phyloP scores from a whole-genome alignment of 257 asterid species.

The Echites panduratus region DNA sequence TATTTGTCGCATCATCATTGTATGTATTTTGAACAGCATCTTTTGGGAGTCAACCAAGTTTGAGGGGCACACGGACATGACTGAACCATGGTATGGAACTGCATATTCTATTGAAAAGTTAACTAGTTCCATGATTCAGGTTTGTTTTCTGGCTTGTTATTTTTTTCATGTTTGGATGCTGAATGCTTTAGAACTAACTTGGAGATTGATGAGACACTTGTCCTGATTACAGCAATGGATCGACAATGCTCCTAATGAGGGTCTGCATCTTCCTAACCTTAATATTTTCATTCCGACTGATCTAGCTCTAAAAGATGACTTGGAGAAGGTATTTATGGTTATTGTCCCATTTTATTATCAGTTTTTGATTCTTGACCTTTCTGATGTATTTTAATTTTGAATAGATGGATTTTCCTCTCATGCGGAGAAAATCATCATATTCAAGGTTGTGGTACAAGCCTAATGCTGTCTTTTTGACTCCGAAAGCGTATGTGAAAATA shows the following conservation, averaged over 20 bases:
- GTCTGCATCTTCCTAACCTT: slow-evolving; percentile 66
- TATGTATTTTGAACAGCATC: slow-evolving; percentile 46
- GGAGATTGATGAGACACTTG: not conserved
- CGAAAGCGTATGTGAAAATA: slow-evolving; percentile 82
- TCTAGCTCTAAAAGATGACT: slow-evolving; percentile 61
- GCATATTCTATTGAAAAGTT: slow-evolving; percentile 63
- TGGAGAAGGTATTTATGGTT: slow-evolving; percentile 45
- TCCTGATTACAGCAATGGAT: slow-evolving; percentile 61
- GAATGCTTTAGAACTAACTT: not conserved
- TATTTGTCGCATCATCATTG: not conserved
- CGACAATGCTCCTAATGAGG: slow-evolving; percentile 55
- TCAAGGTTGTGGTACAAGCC: slow-evolving; percentile 98
- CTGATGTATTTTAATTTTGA: slow-evolving; percentile 25
- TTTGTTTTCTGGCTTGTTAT: slow-evolving; percentile 29
- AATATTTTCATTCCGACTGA: slow-evolving; percentile 93
- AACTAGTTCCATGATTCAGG: slow-evolving; percentile 65
- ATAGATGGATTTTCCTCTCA: slow-evolving; percentile 61
- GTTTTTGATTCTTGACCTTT: slow-evolving; percentile 16
- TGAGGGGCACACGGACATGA: slow-evolving; percentile 54
- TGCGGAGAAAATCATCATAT: slow-evolving; percentile 68
- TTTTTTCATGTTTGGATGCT: slow-evolving; percentile 6
- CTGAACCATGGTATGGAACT: slow-evolving; percentile 98
- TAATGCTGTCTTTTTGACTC: slow-evolving; percentile 71
- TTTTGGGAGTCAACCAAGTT: slow-evolving; percentile 94
- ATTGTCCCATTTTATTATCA: slow-evolving; percentile 11